Percentiles rank a stretch among this genome's conserved stretches.
phyloP scores from a whole-genome alignment of 169 alveolate species.

The Plasmodium malariae region DNA sequence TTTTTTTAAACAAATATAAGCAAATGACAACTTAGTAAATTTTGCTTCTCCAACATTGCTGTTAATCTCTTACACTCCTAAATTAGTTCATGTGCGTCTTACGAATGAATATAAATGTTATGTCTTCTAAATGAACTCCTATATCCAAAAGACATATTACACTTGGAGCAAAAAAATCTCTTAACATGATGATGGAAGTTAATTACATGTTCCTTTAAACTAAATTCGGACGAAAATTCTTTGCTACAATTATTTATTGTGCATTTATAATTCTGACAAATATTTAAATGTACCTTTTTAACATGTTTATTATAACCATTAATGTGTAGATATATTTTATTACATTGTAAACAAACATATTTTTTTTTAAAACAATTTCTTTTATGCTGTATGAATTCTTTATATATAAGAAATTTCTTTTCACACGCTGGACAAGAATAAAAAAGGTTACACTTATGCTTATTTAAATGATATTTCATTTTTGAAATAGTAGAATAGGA shows the following conservation, averaged over 20 bases:
- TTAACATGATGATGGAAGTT: conserved; percentile 61
- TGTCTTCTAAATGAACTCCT: conserved; percentile 64
- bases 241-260: conserved; percentile 40
- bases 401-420: conserved; percentile 38
- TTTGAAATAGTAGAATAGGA: conserved; percentile 62
- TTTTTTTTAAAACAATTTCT: conserved; percentile 53
- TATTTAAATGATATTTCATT: conserved; percentile 73
- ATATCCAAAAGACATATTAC: conserved; percentile 69
- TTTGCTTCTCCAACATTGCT: too few relatives aligned
- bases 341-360: conserved; percentile 59
- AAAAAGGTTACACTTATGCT: conserved; percentile 44
- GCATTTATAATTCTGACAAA: conserved; percentile 31
- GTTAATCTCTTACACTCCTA: too few relatives aligned
- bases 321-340: conserved; percentile 55
- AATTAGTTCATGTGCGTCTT: background rate
- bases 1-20: too few relatives aligned
- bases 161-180: conserved; percentile 57
- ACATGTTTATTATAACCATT: conserved; percentile 72
- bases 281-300: conserved; percentile 40
- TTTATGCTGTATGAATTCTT: conserved; percentile 66
- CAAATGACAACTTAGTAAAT: too few relatives aligned
- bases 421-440: conserved; percentile 61
- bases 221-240: conserved; percentile 61
- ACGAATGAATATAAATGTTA: conserved; percentile 49
- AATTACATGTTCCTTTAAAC: conserved; percentile 60